These are phyloP conservation scores for Plasmodium berghei DNA, from an alignment of 169 alveolate genomes.

Conservation along the genomic window DNA sequence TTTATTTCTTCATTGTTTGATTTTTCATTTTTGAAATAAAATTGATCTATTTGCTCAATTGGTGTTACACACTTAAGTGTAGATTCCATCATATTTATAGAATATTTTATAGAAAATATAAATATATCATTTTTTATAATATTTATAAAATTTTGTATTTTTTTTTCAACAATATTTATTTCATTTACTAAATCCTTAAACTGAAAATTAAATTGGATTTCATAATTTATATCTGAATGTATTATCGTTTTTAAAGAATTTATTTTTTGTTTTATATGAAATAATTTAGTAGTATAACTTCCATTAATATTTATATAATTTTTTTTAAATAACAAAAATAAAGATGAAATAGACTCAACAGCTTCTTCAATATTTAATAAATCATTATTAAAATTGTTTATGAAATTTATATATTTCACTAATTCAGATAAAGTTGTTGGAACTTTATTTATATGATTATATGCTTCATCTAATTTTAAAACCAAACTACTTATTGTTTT, in stretches of 20 bases:
- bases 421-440: constrained; percentile 21
- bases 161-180: constrained; percentile 21
- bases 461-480: constrained; percentile 10
- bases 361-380: constrained; percentile 41
- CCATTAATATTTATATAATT: constrained; percentile 60
- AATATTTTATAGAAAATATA: background rate
- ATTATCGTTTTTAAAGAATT: constrained; percentile 24
- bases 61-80: background rate
- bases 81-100: background rate
- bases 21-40: background rate
- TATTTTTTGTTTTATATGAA: constrained; percentile 55
- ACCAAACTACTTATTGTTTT: constrained; percentile 12
- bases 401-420: constrained; percentile 35
- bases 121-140: constrained; percentile 9
- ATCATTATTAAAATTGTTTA: constrained; percentile 3
- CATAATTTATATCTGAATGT: constrained; percentile 34
- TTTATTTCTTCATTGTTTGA: background rate
- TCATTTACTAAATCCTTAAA: constrained; percentile 13
- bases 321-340: constrained; percentile 39
- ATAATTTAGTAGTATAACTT: constrained; percentile 34
- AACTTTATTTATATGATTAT: constrained; percentile 21
- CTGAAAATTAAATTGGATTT: constrained; percentile 10
- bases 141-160: constrained; percentile 9
- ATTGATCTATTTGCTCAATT: constrained; percentile 4
- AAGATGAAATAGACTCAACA: constrained; percentile 44